A percentile compares a stretch with the other conserved stretches of the same genome.
phyloP scores from a whole-genome alignment of 139 green algal genomes.

The Tetradesmus obliquus region DNA sequence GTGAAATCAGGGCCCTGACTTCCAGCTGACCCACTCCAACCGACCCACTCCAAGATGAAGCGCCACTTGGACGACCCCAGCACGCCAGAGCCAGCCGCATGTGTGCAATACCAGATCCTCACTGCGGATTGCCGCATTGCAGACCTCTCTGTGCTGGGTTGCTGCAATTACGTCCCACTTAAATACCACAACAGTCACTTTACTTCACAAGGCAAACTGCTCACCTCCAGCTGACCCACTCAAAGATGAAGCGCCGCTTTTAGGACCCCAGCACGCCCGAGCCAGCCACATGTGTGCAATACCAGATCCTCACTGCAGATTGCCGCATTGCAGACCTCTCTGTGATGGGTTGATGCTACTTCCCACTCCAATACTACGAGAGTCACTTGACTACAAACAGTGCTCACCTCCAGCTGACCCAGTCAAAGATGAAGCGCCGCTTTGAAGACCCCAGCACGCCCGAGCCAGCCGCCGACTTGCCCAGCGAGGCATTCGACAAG shows the following conservation, averaged over 20 bases:
- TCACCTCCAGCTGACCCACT: not conserved
- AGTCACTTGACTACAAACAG: not conserved
- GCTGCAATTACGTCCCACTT: too few relatives aligned
- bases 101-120: too few relatives aligned
- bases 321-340: not conserved
- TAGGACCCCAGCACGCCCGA: too few relatives aligned
- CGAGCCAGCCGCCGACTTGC: not conserved
- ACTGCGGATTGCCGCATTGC: too few relatives aligned
- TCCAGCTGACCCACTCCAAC: not conserved
- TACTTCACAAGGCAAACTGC: too few relatives aligned
- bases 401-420: conserved; percentile 4
- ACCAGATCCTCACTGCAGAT: too few relatives aligned
- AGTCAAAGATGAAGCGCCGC: not conserved
- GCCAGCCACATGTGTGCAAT: too few relatives aligned
- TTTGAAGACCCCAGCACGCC: not conserved
- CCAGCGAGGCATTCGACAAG: not conserved
- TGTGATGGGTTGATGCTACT: too few relatives aligned
- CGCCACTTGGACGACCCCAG: not conserved
- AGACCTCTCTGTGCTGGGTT: too few relatives aligned
- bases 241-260: too few relatives aligned
- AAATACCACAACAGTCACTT: too few relatives aligned
- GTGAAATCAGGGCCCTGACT: not conserved
- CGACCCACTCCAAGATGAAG: not conserved
- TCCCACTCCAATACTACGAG: too few relatives aligned
- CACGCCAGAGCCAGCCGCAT: not conserved